Conservation (phyloP, 257 asterid genomes). For the Nicotiana undulata region DNA sequence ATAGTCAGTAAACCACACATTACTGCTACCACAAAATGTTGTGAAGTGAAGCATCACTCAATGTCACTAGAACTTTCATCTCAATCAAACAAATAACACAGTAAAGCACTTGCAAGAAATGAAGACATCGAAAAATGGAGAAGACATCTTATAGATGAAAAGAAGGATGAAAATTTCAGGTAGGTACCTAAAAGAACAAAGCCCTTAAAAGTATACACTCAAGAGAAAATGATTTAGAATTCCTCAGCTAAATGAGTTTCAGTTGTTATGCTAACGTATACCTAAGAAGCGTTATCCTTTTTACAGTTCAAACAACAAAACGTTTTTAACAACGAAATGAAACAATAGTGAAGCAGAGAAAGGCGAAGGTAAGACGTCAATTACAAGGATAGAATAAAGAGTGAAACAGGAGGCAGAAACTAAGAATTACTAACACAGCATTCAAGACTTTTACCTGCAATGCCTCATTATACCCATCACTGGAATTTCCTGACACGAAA, state of each 20-base stretch:
- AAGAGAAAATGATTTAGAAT: neutral
- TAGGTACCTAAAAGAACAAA: neutral
- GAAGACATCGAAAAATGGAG: neutral
- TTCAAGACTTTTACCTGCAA: conserved; percentile 51
- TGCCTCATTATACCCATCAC: conserved; percentile 59
- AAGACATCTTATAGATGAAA: neutral
- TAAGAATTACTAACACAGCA: neutral
- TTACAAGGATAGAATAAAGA: neutral
- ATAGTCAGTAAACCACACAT: neutral
- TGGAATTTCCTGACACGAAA: conserved; percentile 82
- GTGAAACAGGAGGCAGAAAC: neutral
- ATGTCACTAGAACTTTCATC: neutral
- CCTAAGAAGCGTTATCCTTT: neutral
- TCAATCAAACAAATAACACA: neutral
- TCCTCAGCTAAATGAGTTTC: neutral
- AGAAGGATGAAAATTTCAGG: neutral
- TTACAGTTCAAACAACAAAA: neutral
- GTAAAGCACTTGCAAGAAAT: neutral
- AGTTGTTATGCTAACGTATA: neutral
- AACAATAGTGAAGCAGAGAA: neutral
- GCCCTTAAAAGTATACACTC: neutral
- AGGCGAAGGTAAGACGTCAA: neutral
- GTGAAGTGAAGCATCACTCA: neutral
- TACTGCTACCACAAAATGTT: neutral
- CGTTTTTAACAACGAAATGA: neutral